Evolutionary conservation across 805 yeast genomes (phyloP).

Genomic region (Cyberlindnera amylophila): DNA sequence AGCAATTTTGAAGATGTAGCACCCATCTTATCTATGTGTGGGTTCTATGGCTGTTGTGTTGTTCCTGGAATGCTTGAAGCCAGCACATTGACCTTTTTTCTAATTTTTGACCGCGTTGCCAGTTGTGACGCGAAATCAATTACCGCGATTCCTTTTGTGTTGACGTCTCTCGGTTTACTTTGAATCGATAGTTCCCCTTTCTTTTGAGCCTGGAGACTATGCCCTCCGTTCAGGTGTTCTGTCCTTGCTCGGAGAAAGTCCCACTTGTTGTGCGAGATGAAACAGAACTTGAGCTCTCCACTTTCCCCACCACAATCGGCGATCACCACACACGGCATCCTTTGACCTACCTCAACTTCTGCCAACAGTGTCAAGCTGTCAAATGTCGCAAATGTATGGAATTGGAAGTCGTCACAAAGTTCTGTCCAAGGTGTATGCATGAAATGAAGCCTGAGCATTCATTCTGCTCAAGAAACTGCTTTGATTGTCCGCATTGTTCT

Average conservation of each 20-base stretch:
- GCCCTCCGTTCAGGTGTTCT: slow-evolving; percentile 20
- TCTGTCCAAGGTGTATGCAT: slow-evolving; percentile 27
- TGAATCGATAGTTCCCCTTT: too few relatives aligned
- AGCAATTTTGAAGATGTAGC: slow-evolving; percentile 55
- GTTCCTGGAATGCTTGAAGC: too few relatives aligned
- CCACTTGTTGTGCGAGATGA: slow-evolving; percentile 7
- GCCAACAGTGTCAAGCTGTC: slow-evolving; percentile 24
- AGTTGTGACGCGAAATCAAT: too few relatives aligned
- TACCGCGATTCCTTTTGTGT: too few relatives aligned
- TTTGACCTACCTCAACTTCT: slow-evolving; percentile 19
- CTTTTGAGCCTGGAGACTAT: too few relatives aligned
- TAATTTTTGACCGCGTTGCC: too few relatives aligned
- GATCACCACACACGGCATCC: slow-evolving; percentile 20
- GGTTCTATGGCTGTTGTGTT: neutral
- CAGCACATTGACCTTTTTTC: neutral
- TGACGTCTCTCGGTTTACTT: too few relatives aligned
- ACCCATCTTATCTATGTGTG: slow-evolving; percentile 38
- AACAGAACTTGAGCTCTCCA: slow-evolving; percentile 11
- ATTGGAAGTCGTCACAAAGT: slow-evolving; percentile 23
- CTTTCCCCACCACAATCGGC: slow-evolving; percentile 23
- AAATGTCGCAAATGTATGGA: slow-evolving; percentile 29
- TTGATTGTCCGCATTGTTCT: slow-evolving; percentile 26
- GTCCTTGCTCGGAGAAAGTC: slow-evolving; percentile 27
- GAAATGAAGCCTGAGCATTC: slow-evolving; percentile 23
- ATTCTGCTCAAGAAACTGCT: slow-evolving; percentile 26